A percentile compares a stretch with the other conserved stretches of the same genome.
These are phyloP conservation scores for Quercus parvula DNA, from an alignment of 306 rosid genomes.

Conservation along the genomic window DNA sequence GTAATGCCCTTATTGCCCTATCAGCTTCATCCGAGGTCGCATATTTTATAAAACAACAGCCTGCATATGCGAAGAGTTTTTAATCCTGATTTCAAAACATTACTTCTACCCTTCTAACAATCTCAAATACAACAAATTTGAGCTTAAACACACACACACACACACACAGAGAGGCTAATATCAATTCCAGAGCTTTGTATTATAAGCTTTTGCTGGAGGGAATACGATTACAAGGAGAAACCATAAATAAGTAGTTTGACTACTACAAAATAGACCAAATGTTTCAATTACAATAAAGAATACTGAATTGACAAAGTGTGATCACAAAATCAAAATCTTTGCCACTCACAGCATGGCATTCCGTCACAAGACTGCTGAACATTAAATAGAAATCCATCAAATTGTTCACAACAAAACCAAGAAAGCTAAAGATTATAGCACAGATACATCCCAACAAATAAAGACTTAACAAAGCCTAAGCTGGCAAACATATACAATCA, in stretches of 20 bases:
- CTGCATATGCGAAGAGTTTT: conserved; percentile 66
- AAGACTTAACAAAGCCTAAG: not conserved
- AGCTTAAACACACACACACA: not conserved
- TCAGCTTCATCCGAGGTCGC: conserved; percentile 95
- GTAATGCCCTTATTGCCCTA: conserved; percentile 85
- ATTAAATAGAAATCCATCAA: not conserved
- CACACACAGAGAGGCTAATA: not conserved
- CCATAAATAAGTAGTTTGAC: not conserved
- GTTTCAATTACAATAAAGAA: not conserved
- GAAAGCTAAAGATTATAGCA: not conserved
- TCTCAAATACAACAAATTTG: not conserved
- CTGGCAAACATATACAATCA: not conserved
- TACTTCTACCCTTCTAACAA: not conserved
- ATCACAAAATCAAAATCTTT: not conserved
- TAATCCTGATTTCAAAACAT: conserved; percentile 30
- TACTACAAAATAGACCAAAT: not conserved
- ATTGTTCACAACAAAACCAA: not conserved
- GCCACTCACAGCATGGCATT: not conserved
- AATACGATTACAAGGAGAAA: not conserved
- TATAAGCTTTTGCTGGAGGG: not conserved
- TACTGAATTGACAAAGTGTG: not conserved
- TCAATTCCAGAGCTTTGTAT: not conserved
- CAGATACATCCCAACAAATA: not conserved
- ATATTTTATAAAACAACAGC: conserved; percentile 97
- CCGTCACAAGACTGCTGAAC: not conserved